Evolutionary conservation across 2,329 filamentous ascomycete species (phyloP), one percentile per base, ranked within the genome.

Genomic region (Aspergillus niger): DNA sequence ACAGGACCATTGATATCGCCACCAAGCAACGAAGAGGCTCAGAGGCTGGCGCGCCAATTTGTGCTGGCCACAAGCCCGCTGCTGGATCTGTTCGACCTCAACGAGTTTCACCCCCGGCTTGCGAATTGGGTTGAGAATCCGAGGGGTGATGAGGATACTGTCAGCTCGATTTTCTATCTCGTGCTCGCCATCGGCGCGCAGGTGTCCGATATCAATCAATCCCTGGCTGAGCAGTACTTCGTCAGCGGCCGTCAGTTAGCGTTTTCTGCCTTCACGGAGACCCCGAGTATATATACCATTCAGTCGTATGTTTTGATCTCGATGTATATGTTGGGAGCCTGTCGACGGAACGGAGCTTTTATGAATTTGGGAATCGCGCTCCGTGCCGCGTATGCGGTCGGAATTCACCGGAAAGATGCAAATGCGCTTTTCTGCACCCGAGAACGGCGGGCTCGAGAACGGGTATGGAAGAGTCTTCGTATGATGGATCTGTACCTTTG

Each of bases 401-500:
- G 82, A 1, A 73, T 84, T 22, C 82, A 84, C 64, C 72, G 82
- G 5, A 82, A 78, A 28, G 82, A 83, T 66, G 81, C 82, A 11
- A 83, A 82, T 59, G 79, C 79, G 28, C 75, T 81, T 1, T 83
- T 82, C 62, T 81, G 80, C 30, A 66, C 69, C 1, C 68, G 76
- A 2, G 77, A 79, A 48, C 73, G 76, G 54, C 65, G 72, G 28
- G 75, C 78, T 5, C 72, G 82, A 58, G 80, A 83, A 62, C 76
- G 81, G 3, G 80, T 83, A 20, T 84, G 82, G 82, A 83, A 81
- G 66, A 83, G 81, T 63, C 70, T 84, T 5, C 77, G 82, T 2
- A 79, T 83, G 55, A 76, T 83, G 53, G 82, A 84, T 59, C 72
- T 83, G 55, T 81, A 82, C 39, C 79, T 84, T 61, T 83, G 81